Percentiles rank a stretch among this genome's conserved stretches.
phyloP scores from a whole-genome alignment of 2,329 filamentous ascomycete genomes.

The Triangularia verruculosa region DNA sequence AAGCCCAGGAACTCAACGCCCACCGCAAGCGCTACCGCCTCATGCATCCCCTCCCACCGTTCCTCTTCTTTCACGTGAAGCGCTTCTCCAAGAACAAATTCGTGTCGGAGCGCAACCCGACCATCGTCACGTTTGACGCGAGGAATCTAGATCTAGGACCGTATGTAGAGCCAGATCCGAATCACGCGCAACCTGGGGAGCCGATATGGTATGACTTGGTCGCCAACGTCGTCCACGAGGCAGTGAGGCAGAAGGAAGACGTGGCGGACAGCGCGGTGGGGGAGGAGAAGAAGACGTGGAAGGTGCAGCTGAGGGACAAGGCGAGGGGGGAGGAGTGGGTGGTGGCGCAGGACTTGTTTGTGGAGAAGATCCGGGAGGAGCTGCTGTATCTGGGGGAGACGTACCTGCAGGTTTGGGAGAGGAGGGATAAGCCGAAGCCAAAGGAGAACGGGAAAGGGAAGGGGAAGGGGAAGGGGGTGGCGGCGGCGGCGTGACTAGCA shows the following conservation, averaged over 20 bases:
- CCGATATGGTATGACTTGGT: slow-evolving; percentile 94
- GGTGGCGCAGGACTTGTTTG: slow-evolving; percentile 88
- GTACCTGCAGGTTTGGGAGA: slow-evolving; percentile 96
- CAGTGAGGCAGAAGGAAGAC: slow-evolving; percentile 71
- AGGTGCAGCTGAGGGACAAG: slow-evolving; percentile 82
- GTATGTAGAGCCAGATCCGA: slow-evolving; percentile 84
- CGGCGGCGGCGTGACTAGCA: slow-evolving; percentile 15
- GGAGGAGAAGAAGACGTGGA: slow-evolving; percentile 87
- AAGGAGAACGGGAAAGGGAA: slow-evolving; percentile 32
- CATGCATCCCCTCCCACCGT: slow-evolving; percentile 86
- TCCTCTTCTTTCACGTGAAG: slow-evolving; percentile 91
- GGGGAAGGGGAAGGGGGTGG: slow-evolving; percentile 40
- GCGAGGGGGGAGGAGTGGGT: slow-evolving; percentile 74
- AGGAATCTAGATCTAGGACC: slow-evolving; percentile 79
- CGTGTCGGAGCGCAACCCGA: slow-evolving; percentile 91
- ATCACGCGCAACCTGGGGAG: slow-evolving; percentile 66
- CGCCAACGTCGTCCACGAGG: slow-evolving; percentile 89
- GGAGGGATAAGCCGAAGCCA: slow-evolving; percentile 54
- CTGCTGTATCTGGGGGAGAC: slow-evolving; percentile 89
- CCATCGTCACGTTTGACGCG: slow-evolving; percentile 94
- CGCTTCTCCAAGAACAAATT: slow-evolving; percentile 97
- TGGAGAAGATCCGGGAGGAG: slow-evolving; percentile 85
- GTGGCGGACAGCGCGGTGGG: slow-evolving; percentile 73
- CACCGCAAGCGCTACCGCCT: slow-evolving; percentile 87
- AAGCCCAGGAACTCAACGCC: slow-evolving; percentile 82